Conservation (phyloP, 345 rosid species). For the Barbarea vulgaris region DNA sequence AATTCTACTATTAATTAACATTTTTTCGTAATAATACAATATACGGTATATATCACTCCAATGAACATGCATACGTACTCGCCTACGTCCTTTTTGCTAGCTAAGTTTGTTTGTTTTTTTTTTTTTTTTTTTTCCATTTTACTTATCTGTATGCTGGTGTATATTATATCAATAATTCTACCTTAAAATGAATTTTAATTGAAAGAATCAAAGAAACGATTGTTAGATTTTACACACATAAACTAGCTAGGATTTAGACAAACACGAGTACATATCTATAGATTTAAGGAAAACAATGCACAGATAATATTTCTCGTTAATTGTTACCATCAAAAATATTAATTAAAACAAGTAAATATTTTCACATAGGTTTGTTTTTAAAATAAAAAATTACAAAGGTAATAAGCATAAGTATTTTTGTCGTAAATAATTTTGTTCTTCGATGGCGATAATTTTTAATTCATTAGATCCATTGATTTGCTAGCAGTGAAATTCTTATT, state of each 20-base stretch:
- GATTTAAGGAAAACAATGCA: not conserved
- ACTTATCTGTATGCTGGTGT: no score
- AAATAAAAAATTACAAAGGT: not conserved
- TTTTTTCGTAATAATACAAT: not conserved
- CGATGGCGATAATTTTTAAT: not conserved
- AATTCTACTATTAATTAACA: not conserved
- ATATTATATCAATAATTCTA: not conserved
- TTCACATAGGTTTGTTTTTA: not conserved
- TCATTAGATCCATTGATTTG: not conserved
- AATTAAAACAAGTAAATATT: not conserved
- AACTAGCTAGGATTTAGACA: not conserved
- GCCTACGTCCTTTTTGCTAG: conserved; percentile 18
- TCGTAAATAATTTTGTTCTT: not conserved
- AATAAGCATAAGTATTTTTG: not conserved
- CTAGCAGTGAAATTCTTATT: not conserved
- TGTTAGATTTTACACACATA: not conserved
- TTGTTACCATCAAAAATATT: not conserved
- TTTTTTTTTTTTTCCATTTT: no score
- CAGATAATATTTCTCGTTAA: not conserved
- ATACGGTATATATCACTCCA: not conserved
- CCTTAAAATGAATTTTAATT: not conserved
- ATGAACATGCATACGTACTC: conserved; percentile 31
- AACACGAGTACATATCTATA: not conserved
- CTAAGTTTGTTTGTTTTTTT: not conserved
- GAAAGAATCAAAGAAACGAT: not conserved